Evolutionary conservation across 176 grass and related monocot species (phyloP), one percentile per base, ranked within the genome.

Genomic region (Hyparrhenia diplandra): DNA sequence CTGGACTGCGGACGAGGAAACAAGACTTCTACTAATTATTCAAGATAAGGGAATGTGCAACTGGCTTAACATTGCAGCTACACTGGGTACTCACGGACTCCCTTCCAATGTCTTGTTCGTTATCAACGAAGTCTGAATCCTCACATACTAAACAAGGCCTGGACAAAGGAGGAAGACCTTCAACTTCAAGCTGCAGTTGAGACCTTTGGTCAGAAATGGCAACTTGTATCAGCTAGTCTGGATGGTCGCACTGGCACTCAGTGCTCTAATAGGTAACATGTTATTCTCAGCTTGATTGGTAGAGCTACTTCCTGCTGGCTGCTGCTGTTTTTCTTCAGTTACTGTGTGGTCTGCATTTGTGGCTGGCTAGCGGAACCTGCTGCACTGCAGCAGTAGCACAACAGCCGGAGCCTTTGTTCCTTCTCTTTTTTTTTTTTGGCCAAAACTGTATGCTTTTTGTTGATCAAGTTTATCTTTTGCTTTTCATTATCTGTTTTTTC

Each of bases 51-150:
- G 95, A 67, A 77, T 98, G 83, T 87, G 81, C 76, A 94, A 98
- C 71, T 98, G 95, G 95, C 89, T 98, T 85, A 87, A 94, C 63
- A 91, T 93, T 76, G 87, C 95, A 5, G 65, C 76, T 67, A 78
- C 87, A 20, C 74, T 98, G 89, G 90, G 88, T 75, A 93, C 90
- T 13, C 59, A 91, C 80, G 95, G 67, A 98, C 95, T 71, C 95
- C 95, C 79, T 98, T 92, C 66, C 92, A 98, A 39, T 98, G 95
- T 81, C 76, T 98, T 79, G 84, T 71, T 85, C 95, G 88, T 73
- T 98, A 98, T 54, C 95, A 98, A 67, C 84, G 95, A 72, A 98
- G 95, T 87, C 90, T 98, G 73, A 98, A 98, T 90, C 92, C 92
- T 84, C 84, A 91, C 84, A 98, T 98, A 78, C 40, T 98, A 64